Base-by-base conservation (phyloP, 352 stramenopile genomes). In the Pythium utonaiense region DNA sequence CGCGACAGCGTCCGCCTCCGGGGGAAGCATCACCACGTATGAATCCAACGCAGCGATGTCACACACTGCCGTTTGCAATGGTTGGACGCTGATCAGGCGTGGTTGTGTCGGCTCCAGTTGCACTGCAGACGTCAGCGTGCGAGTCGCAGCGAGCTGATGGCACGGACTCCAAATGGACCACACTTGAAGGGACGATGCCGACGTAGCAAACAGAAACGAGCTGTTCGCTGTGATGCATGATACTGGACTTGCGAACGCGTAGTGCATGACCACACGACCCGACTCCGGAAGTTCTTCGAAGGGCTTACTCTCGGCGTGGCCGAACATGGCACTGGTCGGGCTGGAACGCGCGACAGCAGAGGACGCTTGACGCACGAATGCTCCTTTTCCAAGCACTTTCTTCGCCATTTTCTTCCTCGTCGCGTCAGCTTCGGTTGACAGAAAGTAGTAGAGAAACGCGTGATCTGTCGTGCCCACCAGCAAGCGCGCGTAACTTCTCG, bases 151-250 rank as follows among this genome's bases (percentile, higher is more conserved):
- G 9, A 90, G 66, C 24, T 87, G 86, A 53, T 93, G 81, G 59
- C 85, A 95, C 28, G 85, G 85, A 57, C 82, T 95, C 85, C 85
- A 95, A 40, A 95, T 89, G 10, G 83, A 91, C 85, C 85, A 95
- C 1, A 95, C 77, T 62, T 95, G 83, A 14, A 95, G 53, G 0
- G 73, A 77, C 1, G 82, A 78, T 6, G 80, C 69, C 30, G 85
- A 88, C 22, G 77, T 81, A 2, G 83, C 85, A 61, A 95, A 95
- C 22, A 95, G 66, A 48, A 93, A 95, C 12, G 83, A 93, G 55
- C 85, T 95, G 59, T 95, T 95, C 30, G 85, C 85, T 0, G 82
- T 77, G 53, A 95, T 84, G 33, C 63, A 80, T 2, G 74, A 75
- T 25, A 91, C 78, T 0, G 73, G 69, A 3, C 77, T 82, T 24